phyloP scores from a whole-genome alignment of 371 early-diverging fungal species.

The Mucor mucedo region DNA sequence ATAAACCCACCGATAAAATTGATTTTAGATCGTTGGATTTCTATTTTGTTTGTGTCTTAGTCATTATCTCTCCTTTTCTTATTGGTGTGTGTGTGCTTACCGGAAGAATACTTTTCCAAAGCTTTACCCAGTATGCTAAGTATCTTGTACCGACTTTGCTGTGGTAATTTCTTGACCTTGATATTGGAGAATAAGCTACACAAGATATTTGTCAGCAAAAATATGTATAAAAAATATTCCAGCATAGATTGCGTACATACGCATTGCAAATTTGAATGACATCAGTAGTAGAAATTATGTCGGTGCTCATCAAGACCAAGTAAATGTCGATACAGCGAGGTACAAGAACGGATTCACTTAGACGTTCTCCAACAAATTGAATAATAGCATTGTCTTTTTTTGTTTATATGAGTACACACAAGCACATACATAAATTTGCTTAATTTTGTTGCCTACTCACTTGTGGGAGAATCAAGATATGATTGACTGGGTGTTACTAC shows the following conservation, averaged over 20 bases:
- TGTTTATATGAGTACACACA: not conserved
- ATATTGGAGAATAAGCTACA: constrained; percentile 28
- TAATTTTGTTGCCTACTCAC: constrained; percentile 19
- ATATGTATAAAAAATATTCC: not conserved
- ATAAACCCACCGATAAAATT: constrained; percentile 86
- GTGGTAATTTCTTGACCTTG: constrained; percentile 24
- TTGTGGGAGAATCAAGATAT: constrained; percentile 24
- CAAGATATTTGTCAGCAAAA: not conserved
- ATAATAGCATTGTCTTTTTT: constrained; percentile 22
- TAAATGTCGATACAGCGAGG: constrained; percentile 26
- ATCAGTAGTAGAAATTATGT: constrained; percentile 14
- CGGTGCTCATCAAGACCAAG: constrained; percentile 14
- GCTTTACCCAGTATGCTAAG: constrained; percentile 25
- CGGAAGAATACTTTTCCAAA: constrained; percentile 24
- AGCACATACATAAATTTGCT: not conserved
- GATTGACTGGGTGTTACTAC: constrained; percentile 35
- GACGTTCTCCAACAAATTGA: constrained; percentile 13
- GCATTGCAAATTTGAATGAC: constrained; percentile 18
- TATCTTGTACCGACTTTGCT: constrained; percentile 31
- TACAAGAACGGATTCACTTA: constrained; percentile 4
- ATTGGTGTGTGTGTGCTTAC: constrained; percentile 10
- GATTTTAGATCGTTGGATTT: constrained; percentile 30
- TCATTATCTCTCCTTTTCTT: not conserved
- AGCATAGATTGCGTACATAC: constrained; percentile 1
- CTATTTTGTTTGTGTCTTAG: constrained; percentile 9